These are phyloP conservation scores for Malus asiatica DNA, from an alignment of 306 rosid species.

Conservation along the genomic window DNA sequence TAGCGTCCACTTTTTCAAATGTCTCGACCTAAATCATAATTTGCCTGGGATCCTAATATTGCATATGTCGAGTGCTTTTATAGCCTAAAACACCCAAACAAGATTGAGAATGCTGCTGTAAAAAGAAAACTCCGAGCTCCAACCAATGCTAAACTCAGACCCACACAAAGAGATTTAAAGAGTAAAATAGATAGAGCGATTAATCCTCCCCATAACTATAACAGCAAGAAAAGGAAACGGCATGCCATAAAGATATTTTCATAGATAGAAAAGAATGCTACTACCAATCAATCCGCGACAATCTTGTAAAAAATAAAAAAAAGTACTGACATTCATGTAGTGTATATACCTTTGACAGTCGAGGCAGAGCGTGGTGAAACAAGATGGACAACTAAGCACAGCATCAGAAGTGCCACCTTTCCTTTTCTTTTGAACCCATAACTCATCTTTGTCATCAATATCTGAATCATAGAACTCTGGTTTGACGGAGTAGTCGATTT, in stretches of 20 bases:
- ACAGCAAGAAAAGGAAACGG: neutral
- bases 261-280: neutral
- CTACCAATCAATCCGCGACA: neutral
- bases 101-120: too few relatives aligned
- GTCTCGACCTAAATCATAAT: neutral
- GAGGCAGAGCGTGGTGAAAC: constrained; percentile 75
- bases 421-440: constrained; percentile 61
- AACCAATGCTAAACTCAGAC: neutral
- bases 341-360: constrained; percentile 67
- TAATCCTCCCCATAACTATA: neutral
- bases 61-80: neutral
- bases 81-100: neutral
- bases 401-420: constrained; percentile 55
- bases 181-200: neutral
- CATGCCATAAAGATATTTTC: neutral
- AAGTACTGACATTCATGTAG: neutral
- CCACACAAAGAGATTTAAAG: neutral
- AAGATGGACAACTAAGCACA: constrained; percentile 80
- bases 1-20: neutral
- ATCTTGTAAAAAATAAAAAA: neutral
- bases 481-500: constrained; percentile 70
- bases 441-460: constrained; percentile 59
- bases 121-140: neutral
- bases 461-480: constrained; percentile 73
- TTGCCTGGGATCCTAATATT: neutral